phyloP scores from a whole-genome alignment of 306 rosid species.

The Vigna hirtella region DNA sequence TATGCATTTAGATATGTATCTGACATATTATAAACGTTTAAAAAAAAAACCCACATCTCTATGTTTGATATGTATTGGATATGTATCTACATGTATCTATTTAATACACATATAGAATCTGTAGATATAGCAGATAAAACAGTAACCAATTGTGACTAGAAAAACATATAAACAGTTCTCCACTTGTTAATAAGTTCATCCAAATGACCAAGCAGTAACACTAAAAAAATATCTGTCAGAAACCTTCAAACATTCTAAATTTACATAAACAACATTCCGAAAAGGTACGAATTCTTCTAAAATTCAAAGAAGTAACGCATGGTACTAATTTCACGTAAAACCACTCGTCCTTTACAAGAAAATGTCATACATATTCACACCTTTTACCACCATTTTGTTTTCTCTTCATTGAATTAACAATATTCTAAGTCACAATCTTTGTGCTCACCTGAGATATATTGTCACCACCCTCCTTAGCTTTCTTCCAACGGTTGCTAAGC shows the following conservation, averaged over 20 bases:
- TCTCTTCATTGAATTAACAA: not conserved
- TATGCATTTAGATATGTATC: not conserved
- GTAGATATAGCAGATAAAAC: not conserved
- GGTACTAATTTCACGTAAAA: not conserved
- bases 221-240: not conserved
- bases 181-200: not conserved
- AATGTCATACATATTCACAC: not conserved
- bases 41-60: too few relatives aligned
- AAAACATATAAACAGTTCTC: not conserved
- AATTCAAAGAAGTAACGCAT: constrained; percentile 5
- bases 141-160: not conserved
- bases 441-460: constrained; percentile 52
- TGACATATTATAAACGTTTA: not conserved
- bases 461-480: constrained; percentile 37
- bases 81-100: not conserved
- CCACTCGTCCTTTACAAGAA: not conserved
- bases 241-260: not conserved
- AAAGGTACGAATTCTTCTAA: not conserved
- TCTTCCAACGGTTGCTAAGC: constrained; percentile 50
- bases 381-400: not conserved
- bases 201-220: not conserved
- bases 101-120: not conserved
- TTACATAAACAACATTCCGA: not conserved
- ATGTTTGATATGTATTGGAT: not conserved
- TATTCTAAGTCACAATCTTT: not conserved